Evolutionary conservation across 129 eudicot genomes (phyloP), one percentile per base, ranked within the genome.

Genomic region (Dittrichia graveolens): DNA sequence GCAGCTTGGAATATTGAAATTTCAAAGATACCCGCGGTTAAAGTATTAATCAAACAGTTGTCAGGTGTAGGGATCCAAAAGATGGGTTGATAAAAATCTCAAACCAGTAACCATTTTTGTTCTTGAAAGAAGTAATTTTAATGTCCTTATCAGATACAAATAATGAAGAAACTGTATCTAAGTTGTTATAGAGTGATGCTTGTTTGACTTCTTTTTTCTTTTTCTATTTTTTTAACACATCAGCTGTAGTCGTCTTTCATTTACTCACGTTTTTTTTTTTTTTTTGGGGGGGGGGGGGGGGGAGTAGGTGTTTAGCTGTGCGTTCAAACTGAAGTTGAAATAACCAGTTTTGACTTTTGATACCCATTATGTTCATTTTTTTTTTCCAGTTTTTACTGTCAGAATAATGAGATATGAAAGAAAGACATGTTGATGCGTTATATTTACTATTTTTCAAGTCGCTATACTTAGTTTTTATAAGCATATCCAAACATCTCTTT

Each of bases 291-390:
- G 31, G 31, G 31, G 31, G 31, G 31, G 31, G 31, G 31, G n/a
- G n/a, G n/a, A n/a, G 13, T 11, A 44, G 76, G 19, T 71, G 59
- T 67, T 31, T 67, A 60, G 59, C 48, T 48, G 60, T 46, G 73
- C 34, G 19, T 37, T 70, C 19, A 57, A 56, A 58, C 15, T 19
- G 9, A 5, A 56, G 43, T 34, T 67, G 35, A 52, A 7, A 35
- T 67, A 44, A 49, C 4, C n/a, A 37, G 47, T 48, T 8, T 67
- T 8, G 43, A 35, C n/a, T n/a, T n/a, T n/a, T n/a, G n/a, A n/a
- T n/a, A n/a, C n/a, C n/a, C n/a, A n/a, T n/a, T n/a, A n/a, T n/a
- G n/a, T n/a, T n/a, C n/a, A 58, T 58, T 13, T 58, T 58, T 58
- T 58, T 37, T 4, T 5, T 9, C 3, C 15, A 15, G 10, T 53